Evolutionary conservation across 305 asterid genomes (phyloP).

Genomic region (Fraxinus albicans): DNA sequence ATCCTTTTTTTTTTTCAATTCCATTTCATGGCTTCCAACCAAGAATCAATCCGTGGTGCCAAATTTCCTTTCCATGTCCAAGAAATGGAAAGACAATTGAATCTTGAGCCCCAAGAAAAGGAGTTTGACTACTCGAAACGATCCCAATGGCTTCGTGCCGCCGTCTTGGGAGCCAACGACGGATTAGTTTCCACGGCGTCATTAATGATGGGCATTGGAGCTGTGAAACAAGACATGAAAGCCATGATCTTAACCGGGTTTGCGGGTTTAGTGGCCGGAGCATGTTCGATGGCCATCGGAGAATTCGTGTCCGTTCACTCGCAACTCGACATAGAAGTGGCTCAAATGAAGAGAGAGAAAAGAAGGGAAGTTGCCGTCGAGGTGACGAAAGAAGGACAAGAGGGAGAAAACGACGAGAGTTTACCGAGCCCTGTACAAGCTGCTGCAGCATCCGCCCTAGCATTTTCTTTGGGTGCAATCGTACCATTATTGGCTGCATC

Average conservation of each 20-base stretch:
- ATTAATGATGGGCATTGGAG: constrained; percentile 92
- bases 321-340: constrained; percentile 77
- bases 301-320: constrained; percentile 89
- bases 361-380: constrained; percentile 23
- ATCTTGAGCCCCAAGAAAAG: constrained; percentile 20
- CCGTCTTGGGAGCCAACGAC: constrained; percentile 93
- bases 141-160: constrained; percentile 97
- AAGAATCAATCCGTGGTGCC: constrained; percentile 37
- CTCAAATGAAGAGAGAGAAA: constrained; percentile 58
- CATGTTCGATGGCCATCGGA: constrained; percentile 97
- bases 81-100: constrained; percentile 27
- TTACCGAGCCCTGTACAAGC: constrained; percentile 86
- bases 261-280: constrained; percentile 92
- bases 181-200: constrained; percentile 90
- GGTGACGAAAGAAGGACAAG: not conserved
- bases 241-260: constrained; percentile 84
- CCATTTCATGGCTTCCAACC: constrained; percentile 49
- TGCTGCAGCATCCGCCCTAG: constrained; percentile 85
- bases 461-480: constrained; percentile 78
- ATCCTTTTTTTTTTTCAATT: not conserved
- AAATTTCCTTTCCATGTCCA: constrained; percentile 26
- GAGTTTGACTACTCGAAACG: constrained; percentile 80
- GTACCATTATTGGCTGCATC: constrained; percentile 89
- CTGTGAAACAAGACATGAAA: constrained; percentile 77
- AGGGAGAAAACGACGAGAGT: constrained; percentile 20